These are phyloP conservation scores for Populus hybrid DNA, from an alignment of 441 rosid genomes.

Conservation along the genomic window DNA sequence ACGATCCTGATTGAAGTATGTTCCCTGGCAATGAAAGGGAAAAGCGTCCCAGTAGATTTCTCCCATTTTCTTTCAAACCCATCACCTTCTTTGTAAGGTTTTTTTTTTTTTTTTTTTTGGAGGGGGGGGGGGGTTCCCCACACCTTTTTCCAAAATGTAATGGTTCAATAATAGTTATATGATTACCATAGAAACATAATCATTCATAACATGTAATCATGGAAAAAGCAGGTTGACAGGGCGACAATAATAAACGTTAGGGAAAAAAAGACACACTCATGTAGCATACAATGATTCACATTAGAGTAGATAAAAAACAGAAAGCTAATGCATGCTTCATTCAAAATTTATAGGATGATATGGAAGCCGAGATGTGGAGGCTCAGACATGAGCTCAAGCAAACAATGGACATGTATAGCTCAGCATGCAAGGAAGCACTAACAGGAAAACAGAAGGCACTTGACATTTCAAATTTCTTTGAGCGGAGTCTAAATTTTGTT, in stretches of 20 bases:
- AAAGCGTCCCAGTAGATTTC: background rate
- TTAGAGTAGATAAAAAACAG: background rate
- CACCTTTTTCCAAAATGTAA: background rate
- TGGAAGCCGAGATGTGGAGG: constrained; percentile 77
- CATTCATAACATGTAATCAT: background rate
- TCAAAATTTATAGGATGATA: constrained; percentile 51
- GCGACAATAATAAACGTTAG: too few relatives aligned
- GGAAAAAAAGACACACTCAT: background rate
- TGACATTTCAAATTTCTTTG: background rate
- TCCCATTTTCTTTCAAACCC: background rate
- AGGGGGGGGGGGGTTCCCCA: too few relatives aligned
- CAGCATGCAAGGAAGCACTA: constrained; percentile 83
- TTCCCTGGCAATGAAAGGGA: background rate
- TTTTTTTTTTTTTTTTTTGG: too few relatives aligned
- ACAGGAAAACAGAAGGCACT: constrained; percentile 62
- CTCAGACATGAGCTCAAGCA: constrained; percentile 75
- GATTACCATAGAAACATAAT: background rate
- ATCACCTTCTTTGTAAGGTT: background rate
- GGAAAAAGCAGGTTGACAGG: too few relatives aligned
- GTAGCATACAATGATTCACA: background rate
- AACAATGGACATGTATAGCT: constrained; percentile 79
- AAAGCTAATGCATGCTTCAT: constrained; percentile 1
- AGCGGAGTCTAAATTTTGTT: background rate
- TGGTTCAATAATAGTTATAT: too few relatives aligned
- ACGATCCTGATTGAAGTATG: background rate